Base-by-base conservation (phyloP, 768 basidiomycete genomes). In the Trametes meyenii region DNA sequence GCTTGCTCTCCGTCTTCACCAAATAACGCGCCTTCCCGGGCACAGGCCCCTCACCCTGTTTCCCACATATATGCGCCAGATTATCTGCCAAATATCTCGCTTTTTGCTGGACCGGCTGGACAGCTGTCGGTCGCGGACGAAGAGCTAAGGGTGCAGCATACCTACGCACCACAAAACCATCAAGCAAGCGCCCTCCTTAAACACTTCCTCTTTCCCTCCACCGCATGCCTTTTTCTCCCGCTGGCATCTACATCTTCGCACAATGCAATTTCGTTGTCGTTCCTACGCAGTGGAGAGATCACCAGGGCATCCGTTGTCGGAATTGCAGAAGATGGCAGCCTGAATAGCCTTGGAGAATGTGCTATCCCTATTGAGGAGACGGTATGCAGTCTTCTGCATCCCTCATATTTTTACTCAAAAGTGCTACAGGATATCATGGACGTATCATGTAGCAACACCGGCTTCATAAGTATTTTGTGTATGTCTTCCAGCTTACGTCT, bases 21-120 rank as follows among this genome's bases (percentile, higher is more conserved):
- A 3, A 38, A 23, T 52, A 14, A 56, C 11, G 23, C 36, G 14
- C 5, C 26, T 65, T 59, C 45, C 53, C 54, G 24, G 62, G 61
- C 26, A 68, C 45, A 87, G 85, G 68, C 80, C n/a, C 72, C 79
- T 21, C 75, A 82, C 42, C 58, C 68, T 33, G 74, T 83, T 33
- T 70, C 75, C 19, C 79, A 67, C 55, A 73, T 83, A 46, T 73
- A 72, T 62, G 71, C 72, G 35, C 69, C 73, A 3, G 71, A 71
- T 17, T 70, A 68, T 19, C 57, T 74, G 35, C 62, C 63, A 5
- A 56, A 69, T 1, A 67, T 64, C 0, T 60, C 78, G 5, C 29
- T 81, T 11, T 62, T 79, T 14, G 67, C 79, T 7, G 75, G 74
- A 21, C 56, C 69, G 26, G 63, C 61, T 6, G 79, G 77, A 19